Evolutionary conservation across 2,329 filamentous ascomycete species (phyloP).

Genomic region (Emmonsiellopsis sp.): DNA sequence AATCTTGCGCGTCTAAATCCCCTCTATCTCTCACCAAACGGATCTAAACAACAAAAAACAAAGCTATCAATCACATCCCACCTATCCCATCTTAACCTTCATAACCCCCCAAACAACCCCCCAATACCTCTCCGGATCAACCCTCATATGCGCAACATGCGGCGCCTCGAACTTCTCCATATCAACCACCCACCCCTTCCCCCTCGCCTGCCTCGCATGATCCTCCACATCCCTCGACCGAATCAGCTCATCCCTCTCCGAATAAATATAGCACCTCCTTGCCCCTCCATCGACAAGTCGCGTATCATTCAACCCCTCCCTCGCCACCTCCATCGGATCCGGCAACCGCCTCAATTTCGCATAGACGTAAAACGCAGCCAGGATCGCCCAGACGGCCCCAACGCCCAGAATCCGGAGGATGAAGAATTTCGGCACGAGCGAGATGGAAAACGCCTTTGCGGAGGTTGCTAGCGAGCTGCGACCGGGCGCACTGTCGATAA

Average conservation of each 20-base stretch:
- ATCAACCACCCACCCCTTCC: constrained; percentile 22
- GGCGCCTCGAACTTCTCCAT: constrained; percentile 29
- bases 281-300: constrained; percentile 8
- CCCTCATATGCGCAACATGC: constrained; percentile 34
- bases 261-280: constrained; percentile 32
- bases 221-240: constrained; percentile 27
- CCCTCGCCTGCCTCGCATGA: constrained; percentile 26
- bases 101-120: constrained; percentile 18
- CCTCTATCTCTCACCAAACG: neutral
- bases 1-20: neutral
- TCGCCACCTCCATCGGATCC: constrained; percentile 21
- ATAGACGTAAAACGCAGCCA: constrained; percentile 16
- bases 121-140: constrained; percentile 32
- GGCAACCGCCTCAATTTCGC: constrained; percentile 12
- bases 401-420: constrained; percentile 22
- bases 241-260: constrained; percentile 30
- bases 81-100: neutral
- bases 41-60: neutral
- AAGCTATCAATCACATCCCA: neutral
- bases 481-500: constrained; percentile 42
- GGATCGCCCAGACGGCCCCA: constrained; percentile 16
- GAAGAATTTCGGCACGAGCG: constrained; percentile 23
- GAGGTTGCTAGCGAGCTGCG: constrained; percentile 17
- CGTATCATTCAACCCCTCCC: constrained; percentile 25
- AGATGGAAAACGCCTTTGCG: constrained; percentile 28